Evolutionary conservation across 805 yeast species (phyloP).

Genomic region (Limtongozyma cylindracea): DNA sequence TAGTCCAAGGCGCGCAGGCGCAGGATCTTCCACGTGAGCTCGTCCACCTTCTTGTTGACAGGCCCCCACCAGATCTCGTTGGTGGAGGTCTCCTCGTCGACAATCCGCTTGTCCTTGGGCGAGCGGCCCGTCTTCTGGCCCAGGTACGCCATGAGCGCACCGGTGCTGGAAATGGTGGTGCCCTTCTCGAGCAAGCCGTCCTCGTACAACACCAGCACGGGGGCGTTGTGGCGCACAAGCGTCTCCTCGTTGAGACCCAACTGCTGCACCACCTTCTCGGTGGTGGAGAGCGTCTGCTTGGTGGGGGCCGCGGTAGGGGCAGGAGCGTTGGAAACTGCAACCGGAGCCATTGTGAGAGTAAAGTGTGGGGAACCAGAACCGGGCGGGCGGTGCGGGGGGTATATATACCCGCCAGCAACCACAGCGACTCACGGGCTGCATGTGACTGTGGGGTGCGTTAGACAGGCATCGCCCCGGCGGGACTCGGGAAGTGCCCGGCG

Average conservation of each 20-base stretch:
- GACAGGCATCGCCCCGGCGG: too few species aligned
- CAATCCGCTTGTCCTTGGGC: constrained; percentile 94
- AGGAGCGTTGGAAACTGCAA: too few species aligned
- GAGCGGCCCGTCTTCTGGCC: constrained; percentile 96
- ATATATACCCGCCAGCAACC: too few species aligned
- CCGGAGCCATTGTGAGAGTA: too few species aligned
- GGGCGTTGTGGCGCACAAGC: constrained; percentile 67
- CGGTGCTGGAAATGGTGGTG: constrained; percentile 76
- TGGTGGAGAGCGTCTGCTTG: constrained; percentile 7
- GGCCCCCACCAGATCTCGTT: constrained; percentile 98
- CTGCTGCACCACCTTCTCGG: constrained; percentile 15
- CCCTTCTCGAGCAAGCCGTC: constrained; percentile 82
- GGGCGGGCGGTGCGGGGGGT: too few species aligned
- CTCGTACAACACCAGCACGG: constrained; percentile 81
- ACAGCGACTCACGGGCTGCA: too few species aligned
- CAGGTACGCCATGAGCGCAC: constrained; percentile 88
- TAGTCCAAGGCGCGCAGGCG: constrained; percentile 94
- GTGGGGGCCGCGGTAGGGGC: too few species aligned
- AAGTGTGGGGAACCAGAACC: too few species aligned
- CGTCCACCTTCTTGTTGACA: constrained; percentile 84
- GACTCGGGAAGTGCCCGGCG: too few species aligned
- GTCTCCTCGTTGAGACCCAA: constrained; percentile 31
- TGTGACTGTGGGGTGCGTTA: too few species aligned
- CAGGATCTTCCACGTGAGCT: constrained; percentile 84
- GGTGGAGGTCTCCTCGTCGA: constrained; percentile 71